These are phyloP conservation scores for Catenaria anguillulae DNA, from an alignment of 371 early-diverging fungal species.

Conservation along the genomic window DNA sequence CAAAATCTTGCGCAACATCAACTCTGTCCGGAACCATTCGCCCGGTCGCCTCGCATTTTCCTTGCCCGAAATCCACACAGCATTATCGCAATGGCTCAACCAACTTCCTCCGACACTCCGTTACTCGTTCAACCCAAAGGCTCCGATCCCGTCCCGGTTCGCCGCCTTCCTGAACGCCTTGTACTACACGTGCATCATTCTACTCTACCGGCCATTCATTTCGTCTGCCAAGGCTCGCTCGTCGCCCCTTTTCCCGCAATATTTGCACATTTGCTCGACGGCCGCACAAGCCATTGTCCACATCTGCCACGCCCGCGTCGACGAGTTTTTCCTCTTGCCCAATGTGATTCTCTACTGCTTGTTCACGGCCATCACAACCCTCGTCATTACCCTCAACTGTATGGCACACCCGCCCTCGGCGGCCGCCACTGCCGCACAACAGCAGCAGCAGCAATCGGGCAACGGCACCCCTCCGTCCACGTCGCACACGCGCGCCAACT, in stretches of 20 bases:
- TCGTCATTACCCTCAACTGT: not conserved
- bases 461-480: not conserved
- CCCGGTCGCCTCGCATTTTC: not conserved
- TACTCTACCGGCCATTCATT: not conserved
- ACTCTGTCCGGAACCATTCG: not conserved
- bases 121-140: not conserved
- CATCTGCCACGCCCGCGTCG: slow-evolving; percentile 2
- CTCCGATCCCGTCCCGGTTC: slow-evolving; percentile 3
- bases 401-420: not conserved
- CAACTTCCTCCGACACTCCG: not conserved
- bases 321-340: not conserved
- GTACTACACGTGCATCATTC: slow-evolving; percentile 1
- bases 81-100: not conserved
- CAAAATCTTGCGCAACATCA: slow-evolving; percentile 1
- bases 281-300: slow-evolving; percentile 1
- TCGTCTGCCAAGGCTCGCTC: not conserved
- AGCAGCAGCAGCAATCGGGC: not conserved
- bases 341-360: not conserved
- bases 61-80: slow-evolving; percentile 2
- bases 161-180: not conserved
- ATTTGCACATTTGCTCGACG: slow-evolving; percentile 1
- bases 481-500: slow-evolving; percentile 1
- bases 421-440: not conserved
- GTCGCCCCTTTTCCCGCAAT: slow-evolving; percentile 3
- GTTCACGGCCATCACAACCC: not conserved